A percentile compares a stretch with the other conserved stretches of the same genome.
These are phyloP conservation scores for Casuarina cunninghamiana DNA, from an alignment of 306 rosid genomes.

Conservation along the genomic window DNA sequence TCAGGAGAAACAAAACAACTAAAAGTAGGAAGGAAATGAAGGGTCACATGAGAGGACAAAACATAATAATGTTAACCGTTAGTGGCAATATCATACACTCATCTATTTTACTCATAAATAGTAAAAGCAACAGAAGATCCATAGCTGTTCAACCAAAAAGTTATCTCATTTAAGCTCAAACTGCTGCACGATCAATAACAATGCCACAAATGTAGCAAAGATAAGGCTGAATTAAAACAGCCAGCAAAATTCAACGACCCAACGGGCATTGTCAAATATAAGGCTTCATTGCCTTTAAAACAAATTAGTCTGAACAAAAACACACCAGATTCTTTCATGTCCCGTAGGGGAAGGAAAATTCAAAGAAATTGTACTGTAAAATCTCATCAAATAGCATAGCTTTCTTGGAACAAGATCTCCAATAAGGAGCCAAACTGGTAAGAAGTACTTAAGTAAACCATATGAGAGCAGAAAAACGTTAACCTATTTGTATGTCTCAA, in stretches of 20 bases:
- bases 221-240: not conserved
- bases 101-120: not conserved
- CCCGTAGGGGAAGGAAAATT: not conserved
- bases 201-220: not conserved
- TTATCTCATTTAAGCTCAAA: not conserved
- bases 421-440: not conserved
- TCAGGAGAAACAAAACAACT: not conserved
- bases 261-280: not conserved
- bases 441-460: not conserved
- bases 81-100: not conserved
- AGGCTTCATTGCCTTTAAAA: not conserved
- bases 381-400: not conserved
- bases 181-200: not conserved
- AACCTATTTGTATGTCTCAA: not conserved
- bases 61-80: not conserved
- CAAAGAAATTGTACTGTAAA: not conserved
- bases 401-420: not conserved
- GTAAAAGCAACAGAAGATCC: not conserved
- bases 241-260: not conserved
- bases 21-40: not conserved
- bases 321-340: not conserved
- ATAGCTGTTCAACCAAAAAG: not conserved
- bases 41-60: not conserved
- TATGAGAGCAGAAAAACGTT: not conserved
- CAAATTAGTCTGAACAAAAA: not conserved